Evolutionary conservation across 768 basidiomycete genomes (phyloP), one percentile per base, ranked within the genome.

Genomic region (Daedaleopsis nitida): DNA sequence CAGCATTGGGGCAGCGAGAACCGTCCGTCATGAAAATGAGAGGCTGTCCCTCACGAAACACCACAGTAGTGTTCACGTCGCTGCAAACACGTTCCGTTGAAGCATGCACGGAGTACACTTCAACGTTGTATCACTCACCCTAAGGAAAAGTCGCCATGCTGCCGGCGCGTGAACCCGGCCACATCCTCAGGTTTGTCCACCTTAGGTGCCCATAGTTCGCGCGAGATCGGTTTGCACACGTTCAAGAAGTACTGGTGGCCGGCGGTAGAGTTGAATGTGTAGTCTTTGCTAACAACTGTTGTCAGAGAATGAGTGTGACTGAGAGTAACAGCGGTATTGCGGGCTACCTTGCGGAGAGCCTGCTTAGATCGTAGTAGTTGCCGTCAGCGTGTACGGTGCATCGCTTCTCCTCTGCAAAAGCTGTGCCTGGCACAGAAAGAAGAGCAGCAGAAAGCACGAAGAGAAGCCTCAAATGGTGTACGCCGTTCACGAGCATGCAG

Each of bases 91-190:
- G 43, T 56, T 21, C 48, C n/a, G 43, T 56, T 17, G 37, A 16
- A 12, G 21, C 32, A 38, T 16, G 45, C 48, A 32, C 27, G 27
- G 39, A 35, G 13, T 14, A 17, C 17, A 7, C 9, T 14, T 16
- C 23, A 19, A n/a, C 12, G 38, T 10, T 37, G 17, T 2, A 13
- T 44, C 13, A 60, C 78, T 54, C 65, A 89, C 91, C 91, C 91
- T 38, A 92, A 80, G 8, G 85, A 84, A 72, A 92, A 86, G 71
- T 91, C 86, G 0, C 87, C 83, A 59, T 83, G 88, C 50, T 74
- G 83, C 52, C 78, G 79, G 43, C 83, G 81, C 42, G 87, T 80
- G 61, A 89, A 82, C 1, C 81, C 91, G 5, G 78, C 90, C 19
- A 92, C 81, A 44, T 87, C 78, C 17, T 76, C 77, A 16, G 78